Percentiles rank a stretch among this genome's conserved stretches.
Conservation (phyloP, 768 basidiomycete genomes). For the Boletus huronensis region DNA sequence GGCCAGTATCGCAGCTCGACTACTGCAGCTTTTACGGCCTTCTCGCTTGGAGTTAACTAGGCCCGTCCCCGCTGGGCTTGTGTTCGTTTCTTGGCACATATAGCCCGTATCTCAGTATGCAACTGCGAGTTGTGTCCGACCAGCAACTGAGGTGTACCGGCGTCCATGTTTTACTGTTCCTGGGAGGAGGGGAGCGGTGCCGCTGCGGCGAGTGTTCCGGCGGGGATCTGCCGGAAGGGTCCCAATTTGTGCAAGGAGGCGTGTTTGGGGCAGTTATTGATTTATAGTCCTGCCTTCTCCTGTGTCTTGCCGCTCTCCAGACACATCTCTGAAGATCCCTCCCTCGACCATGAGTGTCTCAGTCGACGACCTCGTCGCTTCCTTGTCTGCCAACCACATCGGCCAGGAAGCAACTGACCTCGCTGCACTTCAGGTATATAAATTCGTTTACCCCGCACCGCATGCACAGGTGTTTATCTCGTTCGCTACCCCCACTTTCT, state of each 20-base stretch:
- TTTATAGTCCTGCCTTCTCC: constrained; percentile 15
- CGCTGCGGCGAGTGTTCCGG: not conserved
- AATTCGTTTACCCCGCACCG: constrained; percentile 15
- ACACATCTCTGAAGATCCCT: not conserved
- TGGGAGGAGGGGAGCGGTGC: not conserved
- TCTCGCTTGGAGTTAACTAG: not conserved
- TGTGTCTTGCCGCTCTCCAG: constrained; percentile 5
- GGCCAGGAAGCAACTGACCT: constrained; percentile 53
- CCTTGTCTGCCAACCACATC: constrained; percentile 45
- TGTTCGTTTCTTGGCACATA: not conserved
- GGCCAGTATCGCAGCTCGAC: not conserved
- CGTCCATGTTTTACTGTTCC: not conserved
- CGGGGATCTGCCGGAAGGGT: constrained; percentile 11
- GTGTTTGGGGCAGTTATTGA: constrained; percentile 24
- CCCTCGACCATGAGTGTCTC: constrained; percentile 41
- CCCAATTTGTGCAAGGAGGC: constrained; percentile 8
- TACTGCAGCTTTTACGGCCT: not conserved
- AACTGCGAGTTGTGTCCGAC: not conserved
- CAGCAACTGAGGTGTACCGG: constrained; percentile 9
- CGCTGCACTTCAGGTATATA: constrained; percentile 43
- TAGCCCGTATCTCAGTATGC: not conserved
- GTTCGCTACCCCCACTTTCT: not conserved
- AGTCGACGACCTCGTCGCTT: constrained; percentile 51
- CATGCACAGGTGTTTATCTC: constrained; percentile 18
- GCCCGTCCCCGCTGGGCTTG: not conserved